Evolutionary conservation across 2,329 filamentous ascomycete species (phyloP), one percentile per base, ranked within the genome.

Genomic region (Ascochyta pisi): DNA sequence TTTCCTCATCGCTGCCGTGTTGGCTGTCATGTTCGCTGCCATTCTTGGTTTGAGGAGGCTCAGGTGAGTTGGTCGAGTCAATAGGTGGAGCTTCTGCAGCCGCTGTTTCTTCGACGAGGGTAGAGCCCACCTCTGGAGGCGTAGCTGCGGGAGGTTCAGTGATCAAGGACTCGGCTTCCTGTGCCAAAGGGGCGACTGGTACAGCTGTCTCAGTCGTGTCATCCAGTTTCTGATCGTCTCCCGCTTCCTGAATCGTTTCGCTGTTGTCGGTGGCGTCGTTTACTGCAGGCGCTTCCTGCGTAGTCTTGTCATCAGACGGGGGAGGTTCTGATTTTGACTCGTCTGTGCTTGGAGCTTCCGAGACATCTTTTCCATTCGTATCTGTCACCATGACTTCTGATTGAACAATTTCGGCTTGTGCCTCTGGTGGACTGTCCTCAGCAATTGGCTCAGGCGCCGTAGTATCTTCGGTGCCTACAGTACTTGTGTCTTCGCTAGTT

Each of bases 1-100:
- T 29, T 96, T 92, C 92, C 96, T 91, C 76, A 69, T 92, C 37
- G 23, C 39, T 45, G 13, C 40, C 23, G 8, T 35, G 37, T 6
- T 47, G 13, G 19, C 26, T n/a, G 6, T 33, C 23, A 12, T 35
- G 37, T 6, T 47, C 16, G 19, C 26, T n/a, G 6, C 26, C 15
- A 9, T 29, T 3, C 6, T 22, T 27, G 12, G 29, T 13, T 16
- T 50, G 26, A 4, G 19, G n/a, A 33, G 16, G 2, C 4, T 16
- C 33, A 2, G 13, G 6, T 26, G 5, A 31, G 4, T 22, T 13
- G 4, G 10, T n/a, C n/a, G 24, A 12, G 10, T 9, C 34, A 22
- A 34, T 22, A 4, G 41, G 15, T 24, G 15, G 26, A 13, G 27
- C 15, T 15, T 31, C 24, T 23, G 33, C 10, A 3, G 31, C 8